Evolutionary conservation across 2,329 filamentous ascomycete species (phyloP).

Genomic region (Emergomyces africanus): DNA sequence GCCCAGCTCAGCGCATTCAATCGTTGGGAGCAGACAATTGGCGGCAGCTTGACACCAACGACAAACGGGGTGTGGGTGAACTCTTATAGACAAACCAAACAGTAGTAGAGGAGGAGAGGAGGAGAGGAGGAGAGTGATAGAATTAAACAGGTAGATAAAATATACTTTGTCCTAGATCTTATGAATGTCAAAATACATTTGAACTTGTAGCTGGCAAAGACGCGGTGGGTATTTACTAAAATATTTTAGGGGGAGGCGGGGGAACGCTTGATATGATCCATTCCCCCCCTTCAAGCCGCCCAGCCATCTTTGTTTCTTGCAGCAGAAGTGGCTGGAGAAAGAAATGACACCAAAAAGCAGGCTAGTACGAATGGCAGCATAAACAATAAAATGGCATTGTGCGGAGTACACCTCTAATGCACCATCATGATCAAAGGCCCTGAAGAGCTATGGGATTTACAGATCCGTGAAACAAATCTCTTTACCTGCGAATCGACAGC

Average conservation of each 20-base stretch:
- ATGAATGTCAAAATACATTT: no score
- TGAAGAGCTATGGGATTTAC: neutral
- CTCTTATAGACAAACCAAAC: neutral
- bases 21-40: neutral
- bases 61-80: no score
- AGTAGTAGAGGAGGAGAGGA: no score
- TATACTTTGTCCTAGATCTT: no score
- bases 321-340: neutral
- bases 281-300: no score
- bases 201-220: no score
- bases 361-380: neutral
- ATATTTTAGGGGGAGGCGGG: neutral
- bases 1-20: neutral
- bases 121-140: no score
- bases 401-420: no score
- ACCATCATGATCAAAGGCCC: no score
- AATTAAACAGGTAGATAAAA: no score
- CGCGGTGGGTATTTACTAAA: no score
- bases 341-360: neutral
- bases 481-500: slow-evolving; percentile 3
- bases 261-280: neutral
- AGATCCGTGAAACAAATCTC: slow-evolving; percentile 1
- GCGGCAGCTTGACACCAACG: neutral
- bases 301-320: neutral
- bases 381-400: neutral